phyloP scores from a whole-genome alignment of 192 early-diverging fungal genomes.

The Rhizophagus prolifer region DNA sequence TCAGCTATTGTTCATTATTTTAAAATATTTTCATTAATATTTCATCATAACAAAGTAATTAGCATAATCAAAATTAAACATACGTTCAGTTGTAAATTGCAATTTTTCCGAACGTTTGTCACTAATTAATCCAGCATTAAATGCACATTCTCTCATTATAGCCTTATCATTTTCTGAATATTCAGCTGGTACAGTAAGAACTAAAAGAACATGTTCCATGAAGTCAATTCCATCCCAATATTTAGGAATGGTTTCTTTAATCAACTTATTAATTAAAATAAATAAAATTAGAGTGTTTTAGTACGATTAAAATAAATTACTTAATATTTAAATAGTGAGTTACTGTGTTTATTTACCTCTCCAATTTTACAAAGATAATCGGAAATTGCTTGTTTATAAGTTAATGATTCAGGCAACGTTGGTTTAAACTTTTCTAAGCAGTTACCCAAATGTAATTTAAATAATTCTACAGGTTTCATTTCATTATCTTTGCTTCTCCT shows the following conservation, averaged over 20 bases:
- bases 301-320: background rate
- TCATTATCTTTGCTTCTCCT: no score
- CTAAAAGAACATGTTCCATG: background rate
- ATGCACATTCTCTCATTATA: background rate
- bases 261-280: background rate
- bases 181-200: background rate
- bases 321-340: no score
- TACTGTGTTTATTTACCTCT: background rate
- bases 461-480: background rate
- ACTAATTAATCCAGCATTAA: background rate
- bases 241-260: background rate
- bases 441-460: constrained; percentile 1
- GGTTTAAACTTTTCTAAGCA: background rate
- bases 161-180: background rate
- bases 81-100: no score
- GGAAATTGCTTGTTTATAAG: background rate
- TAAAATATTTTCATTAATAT: no score
- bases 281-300: background rate
- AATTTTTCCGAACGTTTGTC: no score
- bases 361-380: constrained; percentile 3
- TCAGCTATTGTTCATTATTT: no score
- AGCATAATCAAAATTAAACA: no score
- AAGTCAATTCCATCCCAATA: background rate
- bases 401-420: constrained; percentile 6
- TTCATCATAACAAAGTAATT: no score